Base-by-base conservation (phyloP, 352 stramenopile species). In the Aphanomyces euteiches region DNA sequence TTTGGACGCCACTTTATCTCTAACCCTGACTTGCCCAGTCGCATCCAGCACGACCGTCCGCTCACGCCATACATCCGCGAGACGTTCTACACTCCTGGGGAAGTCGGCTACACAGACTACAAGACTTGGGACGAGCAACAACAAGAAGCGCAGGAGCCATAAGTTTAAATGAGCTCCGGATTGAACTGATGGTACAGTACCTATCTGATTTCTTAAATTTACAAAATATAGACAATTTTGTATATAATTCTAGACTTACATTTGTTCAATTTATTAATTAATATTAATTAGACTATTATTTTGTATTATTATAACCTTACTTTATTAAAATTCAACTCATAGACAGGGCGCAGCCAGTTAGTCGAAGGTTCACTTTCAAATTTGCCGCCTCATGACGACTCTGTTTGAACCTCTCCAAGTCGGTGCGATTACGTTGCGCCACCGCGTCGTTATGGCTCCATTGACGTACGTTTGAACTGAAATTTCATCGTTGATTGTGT, bases 1-100 rank as follows among this genome's bases (percentile, higher is more conserved):
- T 87, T 90, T 67, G 83, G 86, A 7, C 80, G 85, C 61, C 63
- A 76, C 65, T 92, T 89, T 60, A 91, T 93, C 71, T 80, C 83
- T 37, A 93, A 91, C 68, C 83, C 85, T 43, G 85, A 92, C 70
- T 47, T 93, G 40, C 81, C 89, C 56, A 74, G 83, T 53, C 79
- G 83, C 8, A 79, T 91, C 61, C 56, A 78, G 64, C 59, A 79
- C 48, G 70, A 83, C 72, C 67, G 73, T 10, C 74, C 80, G 13
- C 66, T 91, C 15, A 81, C 65, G 41, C 69, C 72, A 36, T 88
- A 75, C 64, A 74, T 90, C 69, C 72, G 68, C 17, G 66, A 75
- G 34, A 77, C 73, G 36, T 77, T 75, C 65, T 77, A 77, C 73
- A 73, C 73, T n/a, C 34, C 63, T 15, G 73, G 47, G 13, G 65